These are phyloP conservation scores for Benincasa hispida DNA, from an alignment of 306 rosid species.

Conservation along the genomic window DNA sequence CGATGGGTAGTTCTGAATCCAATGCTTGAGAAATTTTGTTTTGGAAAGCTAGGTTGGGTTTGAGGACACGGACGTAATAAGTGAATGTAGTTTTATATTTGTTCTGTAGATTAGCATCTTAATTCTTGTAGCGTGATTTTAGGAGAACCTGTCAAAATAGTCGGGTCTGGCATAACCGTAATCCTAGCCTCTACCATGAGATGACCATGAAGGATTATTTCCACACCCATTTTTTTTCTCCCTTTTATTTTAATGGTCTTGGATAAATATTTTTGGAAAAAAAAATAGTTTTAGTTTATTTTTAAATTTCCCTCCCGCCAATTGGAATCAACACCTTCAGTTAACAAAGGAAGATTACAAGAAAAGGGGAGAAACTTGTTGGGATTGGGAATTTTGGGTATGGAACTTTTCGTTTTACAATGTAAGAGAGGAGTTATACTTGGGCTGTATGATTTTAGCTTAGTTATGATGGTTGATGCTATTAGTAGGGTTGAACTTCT, in stretches of 20 bases:
- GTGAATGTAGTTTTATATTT: neutral
- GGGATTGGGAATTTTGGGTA: neutral
- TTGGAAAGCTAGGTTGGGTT: neutral
- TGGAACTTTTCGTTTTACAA: neutral
- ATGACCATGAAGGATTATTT: neutral
- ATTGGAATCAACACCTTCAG: no score
- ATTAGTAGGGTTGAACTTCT: neutral
- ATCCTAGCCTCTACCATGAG: neutral
- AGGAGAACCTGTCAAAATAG: neutral
- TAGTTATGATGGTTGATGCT: neutral
- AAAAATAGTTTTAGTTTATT: no score
- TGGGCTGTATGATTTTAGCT: neutral
- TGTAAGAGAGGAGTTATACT: neutral
- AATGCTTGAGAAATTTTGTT: neutral
- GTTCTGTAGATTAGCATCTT: neutral
- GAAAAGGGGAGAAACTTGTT: neutral
- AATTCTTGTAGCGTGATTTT: neutral
- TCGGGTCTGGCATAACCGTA: neutral
- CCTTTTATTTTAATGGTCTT: neutral
- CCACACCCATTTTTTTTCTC: neutral
- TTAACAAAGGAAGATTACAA: no score
- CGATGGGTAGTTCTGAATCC: neutral
- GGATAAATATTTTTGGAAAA: no score
- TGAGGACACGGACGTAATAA: neutral
- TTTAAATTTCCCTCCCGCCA: no score